These are phyloP conservation scores for Tulasnella sp. DNA, from an alignment of 768 basidiomycete species.

Conservation along the genomic window DNA sequence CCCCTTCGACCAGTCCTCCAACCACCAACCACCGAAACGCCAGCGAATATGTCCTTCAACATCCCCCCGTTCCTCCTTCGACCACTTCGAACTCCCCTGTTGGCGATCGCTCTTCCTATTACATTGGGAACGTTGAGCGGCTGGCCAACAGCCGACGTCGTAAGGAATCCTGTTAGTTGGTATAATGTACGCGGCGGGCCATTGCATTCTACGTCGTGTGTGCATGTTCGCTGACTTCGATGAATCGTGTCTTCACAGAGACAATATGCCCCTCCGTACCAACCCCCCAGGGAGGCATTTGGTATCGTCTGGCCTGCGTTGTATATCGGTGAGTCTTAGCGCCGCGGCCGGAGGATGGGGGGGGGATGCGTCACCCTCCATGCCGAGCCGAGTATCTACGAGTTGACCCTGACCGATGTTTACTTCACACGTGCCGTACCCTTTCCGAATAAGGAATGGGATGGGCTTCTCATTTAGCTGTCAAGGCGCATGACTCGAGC, in stretches of 20 bases:
- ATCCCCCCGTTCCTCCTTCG: slow-evolving; percentile 47
- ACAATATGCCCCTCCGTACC: slow-evolving; percentile 44
- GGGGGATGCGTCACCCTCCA: not conserved
- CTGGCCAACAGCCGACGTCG: slow-evolving; percentile 40
- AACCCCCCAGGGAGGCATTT: slow-evolving; percentile 47
- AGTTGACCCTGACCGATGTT: slow-evolving; percentile 7
- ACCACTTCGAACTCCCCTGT: slow-evolving; percentile 48
- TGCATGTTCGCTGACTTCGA: not conserved
- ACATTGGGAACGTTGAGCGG: slow-evolving; percentile 49
- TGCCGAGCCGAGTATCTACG: not conserved
- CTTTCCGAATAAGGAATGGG: slow-evolving; percentile 44
- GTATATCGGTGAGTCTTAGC: slow-evolving; percentile 32
- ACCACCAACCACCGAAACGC: not conserved
- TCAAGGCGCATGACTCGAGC: slow-evolving; percentile 44
- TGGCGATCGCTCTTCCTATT: slow-evolving; percentile 53
- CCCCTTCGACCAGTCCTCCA: not conserved
- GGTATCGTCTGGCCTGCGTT: slow-evolving; percentile 52
- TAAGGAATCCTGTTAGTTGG: slow-evolving; percentile 41
- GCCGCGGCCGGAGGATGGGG: not conserved
- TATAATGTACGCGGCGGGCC: slow-evolving; percentile 48
- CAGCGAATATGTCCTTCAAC: slow-evolving; percentile 30
- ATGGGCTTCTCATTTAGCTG: slow-evolving; percentile 56
- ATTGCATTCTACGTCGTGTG: not conserved
- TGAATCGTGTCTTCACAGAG: slow-evolving; percentile 32
- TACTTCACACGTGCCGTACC: not conserved